Conservation (phyloP, 2,329 filamentous ascomycete species). For the Aphanocladium album region DNA sequence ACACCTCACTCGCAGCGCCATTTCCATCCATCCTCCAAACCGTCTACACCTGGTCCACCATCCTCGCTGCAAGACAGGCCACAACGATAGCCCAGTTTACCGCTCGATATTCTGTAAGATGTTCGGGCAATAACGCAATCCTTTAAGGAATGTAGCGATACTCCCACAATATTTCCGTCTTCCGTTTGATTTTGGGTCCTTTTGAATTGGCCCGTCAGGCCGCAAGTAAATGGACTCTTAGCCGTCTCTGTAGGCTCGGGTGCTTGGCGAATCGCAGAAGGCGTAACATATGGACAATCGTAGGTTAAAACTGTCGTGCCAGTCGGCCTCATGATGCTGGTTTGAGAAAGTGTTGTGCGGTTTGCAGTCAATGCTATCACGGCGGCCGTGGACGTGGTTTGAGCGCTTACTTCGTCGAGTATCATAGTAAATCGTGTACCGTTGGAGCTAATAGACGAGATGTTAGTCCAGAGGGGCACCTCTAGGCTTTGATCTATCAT, state of each 20-base stretch:
- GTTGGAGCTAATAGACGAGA: not conserved
- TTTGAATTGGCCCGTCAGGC: not conserved
- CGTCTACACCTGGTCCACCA: not conserved
- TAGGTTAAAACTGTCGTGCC: not conserved
- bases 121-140: constrained; percentile 9
- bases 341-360: not conserved
- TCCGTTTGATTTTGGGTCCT: not conserved
- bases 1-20: constrained; percentile 5
- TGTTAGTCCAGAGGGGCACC: not conserved
- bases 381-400: not conserved
- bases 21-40: constrained; percentile 11
- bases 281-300: constrained; percentile 2
- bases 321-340: constrained; percentile 1
- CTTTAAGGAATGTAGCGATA: not conserved
- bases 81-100: constrained; percentile 1
- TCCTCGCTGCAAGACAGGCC: constrained; percentile 4
- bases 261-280: not conserved
- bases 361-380: not conserved
- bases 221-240: not conserved
- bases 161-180: not conserved
- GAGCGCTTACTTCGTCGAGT: not conserved
- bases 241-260: not conserved
- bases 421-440: not conserved
- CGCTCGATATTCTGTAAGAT: not conserved
- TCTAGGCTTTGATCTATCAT: not conserved